These are phyloP conservation scores for Linum tenue DNA, from an alignment of 345 rosid species.

Conservation along the genomic window DNA sequence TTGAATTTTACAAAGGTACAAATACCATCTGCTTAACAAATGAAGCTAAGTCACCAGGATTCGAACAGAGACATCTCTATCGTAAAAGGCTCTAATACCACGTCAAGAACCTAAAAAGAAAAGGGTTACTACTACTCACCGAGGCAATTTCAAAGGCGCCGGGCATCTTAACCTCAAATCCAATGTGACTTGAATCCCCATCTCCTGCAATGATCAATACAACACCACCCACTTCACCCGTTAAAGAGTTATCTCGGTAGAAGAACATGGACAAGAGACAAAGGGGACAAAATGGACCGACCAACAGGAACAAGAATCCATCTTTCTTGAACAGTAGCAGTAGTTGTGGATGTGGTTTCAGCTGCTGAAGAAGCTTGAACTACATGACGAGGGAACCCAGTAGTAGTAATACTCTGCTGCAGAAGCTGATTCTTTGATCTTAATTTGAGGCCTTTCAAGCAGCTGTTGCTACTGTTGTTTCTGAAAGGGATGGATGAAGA, in stretches of 20 bases:
- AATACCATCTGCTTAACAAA: too few species aligned
- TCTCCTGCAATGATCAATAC: constrained; percentile 39
- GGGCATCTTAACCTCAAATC: constrained; percentile 65
- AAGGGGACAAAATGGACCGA: constrained; percentile 13
- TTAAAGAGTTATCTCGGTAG: background rate
- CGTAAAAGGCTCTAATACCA: too few species aligned
- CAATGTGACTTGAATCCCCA: constrained; percentile 78
- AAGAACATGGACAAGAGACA: background rate
- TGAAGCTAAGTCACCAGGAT: too few species aligned
- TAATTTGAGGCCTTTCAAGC: too few species aligned
- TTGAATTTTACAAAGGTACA: too few species aligned
- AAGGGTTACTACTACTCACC: constrained; percentile 27
- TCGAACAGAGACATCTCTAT: too few species aligned
- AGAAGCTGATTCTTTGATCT: too few species aligned
- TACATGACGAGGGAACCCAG: constrained; percentile 9
- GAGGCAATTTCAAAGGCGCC: constrained; percentile 66
- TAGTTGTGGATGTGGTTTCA: constrained; percentile 18
- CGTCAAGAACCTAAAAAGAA: background rate
- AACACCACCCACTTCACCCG: background rate
- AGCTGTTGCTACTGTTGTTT: too few species aligned
- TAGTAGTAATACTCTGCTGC: background rate
- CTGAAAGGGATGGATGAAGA: too few species aligned
- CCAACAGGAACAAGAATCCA: constrained; percentile 94
- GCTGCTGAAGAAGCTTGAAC: constrained; percentile 35
- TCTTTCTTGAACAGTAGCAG: constrained; percentile 29